phyloP scores from a whole-genome alignment of 2,329 filamentous ascomycete species.

The Hansfordia pulvinata region DNA sequence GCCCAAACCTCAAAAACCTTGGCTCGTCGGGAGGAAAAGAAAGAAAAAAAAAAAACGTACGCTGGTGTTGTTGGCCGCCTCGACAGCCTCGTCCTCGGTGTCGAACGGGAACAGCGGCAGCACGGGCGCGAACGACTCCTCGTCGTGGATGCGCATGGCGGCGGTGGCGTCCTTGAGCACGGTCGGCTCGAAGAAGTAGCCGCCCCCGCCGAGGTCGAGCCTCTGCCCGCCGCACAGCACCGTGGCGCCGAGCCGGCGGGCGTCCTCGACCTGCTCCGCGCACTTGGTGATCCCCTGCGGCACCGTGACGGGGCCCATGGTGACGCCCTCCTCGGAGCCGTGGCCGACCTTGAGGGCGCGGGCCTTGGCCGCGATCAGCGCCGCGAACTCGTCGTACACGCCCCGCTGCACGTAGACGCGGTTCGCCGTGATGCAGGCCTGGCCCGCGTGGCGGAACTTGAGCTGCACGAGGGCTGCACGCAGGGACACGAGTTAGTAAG shows the following conservation, averaged over 20 bases:
- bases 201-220: conserved; percentile 6
- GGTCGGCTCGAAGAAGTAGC: conserved; percentile 3
- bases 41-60: conserved; percentile 6
- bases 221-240: conserved; percentile 43
- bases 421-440: conserved; percentile 53
- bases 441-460: conserved; percentile 39
- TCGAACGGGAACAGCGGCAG: conserved; percentile 42
- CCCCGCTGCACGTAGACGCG: conserved; percentile 49
- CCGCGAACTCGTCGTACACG: conserved; percentile 47
- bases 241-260: conserved; percentile 45
- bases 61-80: conserved; percentile 39
- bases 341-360: conserved; percentile 45
- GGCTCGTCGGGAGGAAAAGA: not conserved
- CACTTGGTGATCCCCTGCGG: conserved; percentile 41
- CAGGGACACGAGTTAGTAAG: not conserved
- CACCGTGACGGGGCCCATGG: conserved; percentile 47
- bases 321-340: conserved; percentile 39
- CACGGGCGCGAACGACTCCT: conserved; percentile 47
- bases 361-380: conserved; percentile 36
- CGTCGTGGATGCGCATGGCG: conserved; percentile 19
- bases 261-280: conserved; percentile 47
- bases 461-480: conserved; percentile 16
- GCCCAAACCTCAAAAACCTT: not conserved
- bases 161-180: conserved; percentile 3
- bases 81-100: conserved; percentile 39